Base-by-base conservation (phyloP, 1,139 yeast genomes). In the Torulaspora globosa region DNA sequence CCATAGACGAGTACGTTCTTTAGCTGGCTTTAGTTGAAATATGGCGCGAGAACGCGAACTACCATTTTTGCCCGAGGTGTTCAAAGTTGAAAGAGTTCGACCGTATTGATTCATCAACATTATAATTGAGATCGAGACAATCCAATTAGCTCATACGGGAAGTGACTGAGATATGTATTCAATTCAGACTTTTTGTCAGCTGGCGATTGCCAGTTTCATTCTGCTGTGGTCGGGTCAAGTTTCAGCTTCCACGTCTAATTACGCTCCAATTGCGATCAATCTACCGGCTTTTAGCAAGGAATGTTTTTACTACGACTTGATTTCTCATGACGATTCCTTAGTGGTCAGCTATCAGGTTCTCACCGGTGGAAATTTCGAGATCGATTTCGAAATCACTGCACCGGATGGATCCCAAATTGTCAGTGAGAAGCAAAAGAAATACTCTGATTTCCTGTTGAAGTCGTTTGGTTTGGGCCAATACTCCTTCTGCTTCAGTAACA, bases 351-450 rank as follows among this genome's bases (percentile, higher is more conserved):
- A 70, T 48, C 75, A 74, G 69, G 70, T 81, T 44, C 76, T 81
- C 57, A 74, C 79, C 44, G 87, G 87, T 48, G 87, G 87, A 18
- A 73, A 81, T 46, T 81, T 80, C 55, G 87, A 81, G 62, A 76
- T 81, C 48, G 85, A 81, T 62, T 81, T 79, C 60, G 72, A 74
- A 47, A 77, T 81, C 53, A 76, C 71, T 47, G 73, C 76, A 48
- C 86, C 87, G 37, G 80, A 73, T 57, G 84, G 81, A 2, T 75
- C 75, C 47, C 72, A 72, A 44, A 71, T 78, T 37, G 73, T 79
- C 56, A 67, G 67, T 34, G 86, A 81, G 54, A 72, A 72, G 49
- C 64, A 67, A 42, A 72, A 74, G 50, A 78, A 82, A 68, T 82
- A 78, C 60, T 83, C 82, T 4, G 86, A 80, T 56, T 79, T 77